Percentiles rank a stretch among this genome's conserved stretches.
phyloP scores from a whole-genome alignment of 73 alveolate genomes.

The Paramecium tetraurelia region DNA sequence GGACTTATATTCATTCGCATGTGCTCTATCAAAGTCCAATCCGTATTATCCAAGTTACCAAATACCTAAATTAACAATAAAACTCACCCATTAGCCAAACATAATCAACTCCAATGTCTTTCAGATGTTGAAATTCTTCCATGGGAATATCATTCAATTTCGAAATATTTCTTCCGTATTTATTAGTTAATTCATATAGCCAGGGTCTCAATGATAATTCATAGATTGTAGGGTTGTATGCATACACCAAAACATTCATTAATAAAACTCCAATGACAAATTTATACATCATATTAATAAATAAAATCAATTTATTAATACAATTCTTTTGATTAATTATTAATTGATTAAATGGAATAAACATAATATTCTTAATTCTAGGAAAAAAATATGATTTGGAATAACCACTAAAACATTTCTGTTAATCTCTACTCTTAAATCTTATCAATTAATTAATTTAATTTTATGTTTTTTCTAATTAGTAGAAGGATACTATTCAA shows the following conservation, averaged over 20 bases:
- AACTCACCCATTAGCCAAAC: conserved; percentile 69
- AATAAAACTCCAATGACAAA: not conserved
- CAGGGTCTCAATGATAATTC: conserved; percentile 67
- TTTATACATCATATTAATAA: not conserved
- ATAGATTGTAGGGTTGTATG: conserved; percentile 53
- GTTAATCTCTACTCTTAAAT: too few species aligned
- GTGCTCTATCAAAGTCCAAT: conserved; percentile 45
- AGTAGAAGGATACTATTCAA: too few species aligned
- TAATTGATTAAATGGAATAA: not conserved
- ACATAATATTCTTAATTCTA: too few species aligned
- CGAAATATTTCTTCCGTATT: conserved; percentile 48
- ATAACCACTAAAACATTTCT: not conserved
- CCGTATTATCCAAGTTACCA: conserved; percentile 70
- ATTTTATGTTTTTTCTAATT: too few species aligned
- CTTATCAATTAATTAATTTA: too few species aligned
- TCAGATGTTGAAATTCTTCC: conserved; percentile 56
- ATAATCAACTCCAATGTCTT: conserved; percentile 53
- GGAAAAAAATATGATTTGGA: not conserved
- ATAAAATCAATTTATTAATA: not conserved
- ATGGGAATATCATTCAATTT: conserved; percentile 64
- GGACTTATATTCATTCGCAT: conserved; percentile 37
- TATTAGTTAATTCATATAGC: conserved; percentile 64
- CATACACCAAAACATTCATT: not conserved
- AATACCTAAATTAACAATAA: not conserved
- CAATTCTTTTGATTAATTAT: not conserved